Evolutionary conservation across 352 stramenopile genomes (phyloP), one percentile per base, ranked within the genome.

Genomic region (Phytophthora melonis): DNA sequence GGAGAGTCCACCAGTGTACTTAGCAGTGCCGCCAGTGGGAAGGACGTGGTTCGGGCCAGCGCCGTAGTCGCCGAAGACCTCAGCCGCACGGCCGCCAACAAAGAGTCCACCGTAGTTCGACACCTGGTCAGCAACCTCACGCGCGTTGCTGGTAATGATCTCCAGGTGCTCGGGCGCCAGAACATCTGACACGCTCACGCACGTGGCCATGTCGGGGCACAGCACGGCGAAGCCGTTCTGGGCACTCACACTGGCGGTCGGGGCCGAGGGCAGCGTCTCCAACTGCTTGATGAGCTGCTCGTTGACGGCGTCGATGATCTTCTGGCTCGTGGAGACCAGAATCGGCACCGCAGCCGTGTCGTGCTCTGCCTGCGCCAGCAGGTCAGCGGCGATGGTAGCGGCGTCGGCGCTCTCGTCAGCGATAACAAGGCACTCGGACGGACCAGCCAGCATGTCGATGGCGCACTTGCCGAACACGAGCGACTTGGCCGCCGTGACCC

Each of bases 391-490:
- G 64, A 94, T 94, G 1, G 82, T 94, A 27, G 80, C 79, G 11
- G 83, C 76, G 60, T 85, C 89, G 0, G 96, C 81, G 8, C 82
- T 97, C 7, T 95, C 86, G 75, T 99, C 98, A 13, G 96, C 97
- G 80, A 99, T 98, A 2, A 99, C 98, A 56, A 99, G 89, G 25
- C 98, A 98, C 82, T 99, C 98, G 21, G 93, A 99, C 9, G 98
- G 98, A 16, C 98, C 98, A 0, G 98, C 98, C 32, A 99, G 82
- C 98, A 99, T 99, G 85, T 99, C 98, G 79, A 99, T 99, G 18
- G 94, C 97, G 78, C 97, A 99, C 70, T 98, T 96, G 74, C 95
- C 97, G 76, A 93, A 98, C 45, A 99, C 97, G 16, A 99, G 90
- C 36, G 90, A 98, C 82, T 99, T 99, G 62, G 98, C 98, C 1